Conservation (phyloP, 441 rosid genomes). For the Erodium moschatum region DNA sequence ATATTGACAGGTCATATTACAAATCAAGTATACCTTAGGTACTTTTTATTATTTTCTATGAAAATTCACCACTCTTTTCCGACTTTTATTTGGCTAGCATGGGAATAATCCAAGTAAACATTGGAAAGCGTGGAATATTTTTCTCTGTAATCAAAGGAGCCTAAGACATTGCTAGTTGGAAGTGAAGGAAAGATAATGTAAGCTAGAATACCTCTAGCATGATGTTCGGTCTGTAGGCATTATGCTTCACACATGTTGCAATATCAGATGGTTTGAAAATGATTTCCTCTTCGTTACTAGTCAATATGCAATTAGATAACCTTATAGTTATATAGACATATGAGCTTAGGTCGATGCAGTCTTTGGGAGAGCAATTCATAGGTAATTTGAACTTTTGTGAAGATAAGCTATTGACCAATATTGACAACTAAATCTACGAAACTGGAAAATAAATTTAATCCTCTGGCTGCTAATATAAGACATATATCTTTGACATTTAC, state of each 20-base stretch:
- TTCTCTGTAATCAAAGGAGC: background rate
- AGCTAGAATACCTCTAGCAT: background rate
- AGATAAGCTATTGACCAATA: too few relatives aligned
- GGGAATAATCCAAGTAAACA: background rate
- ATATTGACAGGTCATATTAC: background rate
- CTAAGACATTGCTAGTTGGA: background rate
- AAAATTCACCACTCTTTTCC: background rate
- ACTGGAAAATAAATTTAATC: too few relatives aligned
- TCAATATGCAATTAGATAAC: too few relatives aligned
- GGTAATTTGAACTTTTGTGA: too few relatives aligned
- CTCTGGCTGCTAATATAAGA: too few relatives aligned
- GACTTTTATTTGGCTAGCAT: background rate
- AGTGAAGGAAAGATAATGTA: background rate
- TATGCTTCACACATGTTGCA: background rate
- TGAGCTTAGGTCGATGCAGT: too few relatives aligned
- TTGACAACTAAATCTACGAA: too few relatives aligned
- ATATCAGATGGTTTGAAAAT: constrained; percentile 4
- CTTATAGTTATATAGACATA: too few relatives aligned
- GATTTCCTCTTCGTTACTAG: background rate
- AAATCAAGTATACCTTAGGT: background rate
- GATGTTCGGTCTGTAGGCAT: background rate
- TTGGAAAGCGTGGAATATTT: background rate
- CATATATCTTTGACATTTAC: too few relatives aligned
- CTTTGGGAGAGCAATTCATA: too few relatives aligned
- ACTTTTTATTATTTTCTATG: background rate